phyloP scores from a whole-genome alignment of 805 yeast genomes.

The Candida gorgasii region DNA sequence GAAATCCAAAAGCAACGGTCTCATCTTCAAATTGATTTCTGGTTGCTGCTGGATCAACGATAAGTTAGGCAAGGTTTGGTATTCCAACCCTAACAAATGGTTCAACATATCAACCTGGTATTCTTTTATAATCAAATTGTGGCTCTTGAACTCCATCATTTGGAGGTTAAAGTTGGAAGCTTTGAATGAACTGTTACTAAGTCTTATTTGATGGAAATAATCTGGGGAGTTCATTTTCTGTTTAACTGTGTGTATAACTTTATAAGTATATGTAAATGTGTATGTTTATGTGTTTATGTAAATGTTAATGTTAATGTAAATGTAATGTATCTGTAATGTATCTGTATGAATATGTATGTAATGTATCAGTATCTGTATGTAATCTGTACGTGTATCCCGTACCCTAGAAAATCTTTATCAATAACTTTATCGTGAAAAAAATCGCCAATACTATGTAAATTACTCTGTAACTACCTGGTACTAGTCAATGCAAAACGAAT shows the following conservation, averaged over 20 bases:
- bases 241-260: too few relatives aligned
- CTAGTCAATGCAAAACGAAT: constrained; percentile 9
- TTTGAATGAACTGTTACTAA: constrained; percentile 31
- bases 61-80: constrained; percentile 30
- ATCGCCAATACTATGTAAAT: too few relatives aligned
- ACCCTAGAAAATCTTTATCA: too few relatives aligned
- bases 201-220: constrained; percentile 32
- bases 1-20: constrained; percentile 44
- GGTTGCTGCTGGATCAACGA: constrained; percentile 46
- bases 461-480: constrained; percentile 2
- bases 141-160: constrained; percentile 50
- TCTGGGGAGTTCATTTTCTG: constrained; percentile 33
- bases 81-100: constrained; percentile 34
- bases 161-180: constrained; percentile 44
- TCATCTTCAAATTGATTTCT: constrained; percentile 44
- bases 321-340: background rate
- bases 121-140: constrained; percentile 42
- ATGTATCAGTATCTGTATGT: background rate
- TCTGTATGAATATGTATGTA: background rate
- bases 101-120: constrained; percentile 46
- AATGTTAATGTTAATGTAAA: constrained; percentile 7
- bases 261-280: too few relatives aligned
- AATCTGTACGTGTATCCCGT: background rate
- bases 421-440: too few relatives aligned
- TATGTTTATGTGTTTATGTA: too few relatives aligned